Conservation (phyloP, 768 basidiomycete genomes). For the Auricularia cornea region DNA sequence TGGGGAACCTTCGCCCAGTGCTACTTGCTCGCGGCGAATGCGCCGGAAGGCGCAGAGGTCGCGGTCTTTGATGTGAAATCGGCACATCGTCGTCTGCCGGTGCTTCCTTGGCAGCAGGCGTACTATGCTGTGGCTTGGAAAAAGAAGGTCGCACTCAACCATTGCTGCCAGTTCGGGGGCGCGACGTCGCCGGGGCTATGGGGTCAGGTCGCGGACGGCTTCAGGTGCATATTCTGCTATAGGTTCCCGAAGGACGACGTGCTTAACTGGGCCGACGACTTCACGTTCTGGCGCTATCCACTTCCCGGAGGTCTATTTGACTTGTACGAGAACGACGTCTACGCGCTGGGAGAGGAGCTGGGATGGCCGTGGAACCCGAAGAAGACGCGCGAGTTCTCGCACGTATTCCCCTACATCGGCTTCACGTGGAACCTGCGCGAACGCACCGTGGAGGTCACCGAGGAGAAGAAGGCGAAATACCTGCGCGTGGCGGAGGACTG, state of each 20-base stretch:
- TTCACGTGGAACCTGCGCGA: neutral
- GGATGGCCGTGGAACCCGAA: neutral
- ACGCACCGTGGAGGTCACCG: neutral
- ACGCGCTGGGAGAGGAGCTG: neutral
- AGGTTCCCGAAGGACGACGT: neutral
- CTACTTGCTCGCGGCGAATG: neutral
- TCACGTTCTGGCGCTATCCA: neutral
- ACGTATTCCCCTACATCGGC: neutral
- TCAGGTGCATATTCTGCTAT: neutral
- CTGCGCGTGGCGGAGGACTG: neutral
- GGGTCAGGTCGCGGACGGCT: neutral
- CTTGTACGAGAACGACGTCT: neutral
- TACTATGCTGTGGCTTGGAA: neutral
- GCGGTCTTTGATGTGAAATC: neutral
- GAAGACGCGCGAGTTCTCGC: neutral
- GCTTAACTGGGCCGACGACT: neutral
- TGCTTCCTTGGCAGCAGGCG: neutral
- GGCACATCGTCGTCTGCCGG: neutral
- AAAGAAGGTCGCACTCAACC: neutral
- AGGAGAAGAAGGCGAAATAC: neutral
- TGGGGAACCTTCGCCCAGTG: neutral
- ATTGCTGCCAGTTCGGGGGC: neutral
- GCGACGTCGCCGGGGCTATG: neutral
- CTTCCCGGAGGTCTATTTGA: neutral
- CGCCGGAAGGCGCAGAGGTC: neutral